Evolutionary conservation across 176 grass and related monocot genomes (phyloP).

Genomic region (Oryza officinalis): DNA sequence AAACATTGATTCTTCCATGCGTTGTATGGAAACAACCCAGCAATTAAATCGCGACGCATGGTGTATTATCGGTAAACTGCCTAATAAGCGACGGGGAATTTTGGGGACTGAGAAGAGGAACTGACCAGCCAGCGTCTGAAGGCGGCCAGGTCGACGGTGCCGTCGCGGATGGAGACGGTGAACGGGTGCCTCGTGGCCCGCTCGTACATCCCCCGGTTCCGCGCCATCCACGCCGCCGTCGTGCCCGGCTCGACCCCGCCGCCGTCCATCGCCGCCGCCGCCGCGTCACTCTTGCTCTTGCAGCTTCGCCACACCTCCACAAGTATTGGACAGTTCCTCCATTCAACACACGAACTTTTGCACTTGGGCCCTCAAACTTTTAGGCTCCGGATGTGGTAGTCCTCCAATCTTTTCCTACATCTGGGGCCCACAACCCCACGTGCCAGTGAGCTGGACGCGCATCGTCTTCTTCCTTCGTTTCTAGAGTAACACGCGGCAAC

Average conservation of each 20-base stretch:
- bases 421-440: not conserved
- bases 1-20: not conserved
- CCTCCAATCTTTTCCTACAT: not conserved
- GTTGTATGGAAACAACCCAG: not conserved
- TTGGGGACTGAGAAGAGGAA: not conserved
- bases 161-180: conserved; percentile 72
- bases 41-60: not conserved
- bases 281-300: not conserved
- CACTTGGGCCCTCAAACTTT: not conserved
- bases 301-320: not conserved
- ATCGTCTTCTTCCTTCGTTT: not conserved
- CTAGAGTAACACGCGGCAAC: conserved; percentile 30
- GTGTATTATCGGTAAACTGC: not conserved
- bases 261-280: conserved; percentile 48
- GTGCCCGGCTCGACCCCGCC: conserved; percentile 1
- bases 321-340: too few relatives aligned
- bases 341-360: not conserved
- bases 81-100: not conserved
- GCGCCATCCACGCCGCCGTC: conserved; percentile 60
- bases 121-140: conserved; percentile 91
- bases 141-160: conserved; percentile 57
- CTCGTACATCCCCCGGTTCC: conserved; percentile 58
- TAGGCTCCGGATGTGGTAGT: not conserved
- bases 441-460: not conserved
- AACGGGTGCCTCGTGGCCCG: conserved; percentile 75